Evolutionary conservation across 345 rosid genomes (phyloP), one percentile per base, ranked within the genome.

Genomic region (Raphanus sativus): DNA sequence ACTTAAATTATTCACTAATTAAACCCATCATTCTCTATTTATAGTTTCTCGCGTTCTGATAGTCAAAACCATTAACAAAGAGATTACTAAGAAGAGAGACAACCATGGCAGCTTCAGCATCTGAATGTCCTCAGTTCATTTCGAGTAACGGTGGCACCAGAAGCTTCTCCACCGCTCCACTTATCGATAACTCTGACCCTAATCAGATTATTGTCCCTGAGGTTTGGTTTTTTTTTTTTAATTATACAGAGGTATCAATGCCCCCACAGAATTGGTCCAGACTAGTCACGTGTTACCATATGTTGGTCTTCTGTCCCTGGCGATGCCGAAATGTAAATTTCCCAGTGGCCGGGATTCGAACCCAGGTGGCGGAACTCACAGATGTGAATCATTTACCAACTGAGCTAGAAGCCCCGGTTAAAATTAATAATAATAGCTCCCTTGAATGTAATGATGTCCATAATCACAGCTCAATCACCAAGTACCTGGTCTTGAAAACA

Each of bases 201-300:
- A 75, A 87, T 65, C 95, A 90, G 78, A 90, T 94, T 60, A 85
- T 92, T 17, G 91, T 94, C 33, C 83, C 98, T 1, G 97, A 94
- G 76, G 98, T 94, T 82, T 77, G 85, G n/a, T n/a, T n/a, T n/a
- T n/a, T n/a, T n/a, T n/a, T n/a, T n/a, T n/a, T n/a, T n/a, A n/a
- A n/a, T n/a, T n/a, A n/a, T n/a, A n/a, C n/a, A n/a, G n/a, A n/a
- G n/a, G n/a, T n/a, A n/a, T n/a, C n/a, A n/a, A n/a, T n/a, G n/a
- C n/a, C n/a, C n/a, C n/a, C n/a, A n/a, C n/a, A n/a, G n/a, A n/a
- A n/a, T n/a, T n/a, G n/a, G n/a, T n/a, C n/a, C n/a, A n/a, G n/a
- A n/a, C n/a, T n/a, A n/a, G n/a, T n/a, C n/a, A n/a, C n/a, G n/a
- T n/a, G n/a, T n/a, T n/a, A n/a, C n/a, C n/a, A n/a, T n/a, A n/a